Evolutionary conservation across 768 basidiomycete genomes (phyloP).

Genomic region (Naganishia vishniacii): DNA sequence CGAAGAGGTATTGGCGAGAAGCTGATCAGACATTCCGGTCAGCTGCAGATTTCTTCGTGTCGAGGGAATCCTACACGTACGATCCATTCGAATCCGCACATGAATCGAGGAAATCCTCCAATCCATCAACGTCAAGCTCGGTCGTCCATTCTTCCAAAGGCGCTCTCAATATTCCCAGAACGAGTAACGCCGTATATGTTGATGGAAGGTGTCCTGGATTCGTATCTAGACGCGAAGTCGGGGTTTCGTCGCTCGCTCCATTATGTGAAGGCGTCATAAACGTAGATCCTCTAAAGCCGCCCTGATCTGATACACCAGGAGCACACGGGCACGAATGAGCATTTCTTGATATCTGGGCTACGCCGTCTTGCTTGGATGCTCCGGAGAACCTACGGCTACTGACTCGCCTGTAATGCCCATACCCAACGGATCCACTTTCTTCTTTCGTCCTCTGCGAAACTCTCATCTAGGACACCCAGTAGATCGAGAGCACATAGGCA

Average conservation of each 20-base stretch:
- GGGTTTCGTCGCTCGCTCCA: conserved; percentile 1
- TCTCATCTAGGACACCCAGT: conserved; percentile 55
- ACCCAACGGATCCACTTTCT: conserved; percentile 73
- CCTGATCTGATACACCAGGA: conserved; percentile 25
- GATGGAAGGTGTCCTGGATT: conserved; percentile 79
- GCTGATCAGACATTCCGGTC: neutral
- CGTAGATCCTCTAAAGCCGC: conserved; percentile 63
- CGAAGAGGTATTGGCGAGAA: conserved; percentile 8
- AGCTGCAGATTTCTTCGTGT: too few relatives aligned
- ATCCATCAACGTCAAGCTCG: conserved; percentile 62
- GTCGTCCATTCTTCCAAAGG: conserved; percentile 55
- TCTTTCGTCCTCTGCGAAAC: conserved; percentile 56
- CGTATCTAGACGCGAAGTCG: conserved; percentile 49
- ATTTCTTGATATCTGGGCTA: conserved; percentile 52
- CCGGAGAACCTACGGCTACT: conserved; percentile 43
- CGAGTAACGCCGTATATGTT: conserved; percentile 84
- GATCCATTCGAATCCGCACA: conserved; percentile 81
- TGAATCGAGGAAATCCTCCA: conserved; percentile 62
- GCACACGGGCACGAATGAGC: conserved; percentile 56
- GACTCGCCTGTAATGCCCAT: conserved; percentile 76
- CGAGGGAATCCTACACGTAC: too few relatives aligned
- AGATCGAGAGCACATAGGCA: conserved; percentile 79
- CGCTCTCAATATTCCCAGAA: conserved; percentile 80
- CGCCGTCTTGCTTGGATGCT: conserved; percentile 17
- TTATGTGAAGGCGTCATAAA: conserved; percentile 57